Evolutionary conservation across 225 moss, liverwort and hornwort genomes (phyloP).

Genomic region (Bryoerythrophyllum caledonicum): DNA sequence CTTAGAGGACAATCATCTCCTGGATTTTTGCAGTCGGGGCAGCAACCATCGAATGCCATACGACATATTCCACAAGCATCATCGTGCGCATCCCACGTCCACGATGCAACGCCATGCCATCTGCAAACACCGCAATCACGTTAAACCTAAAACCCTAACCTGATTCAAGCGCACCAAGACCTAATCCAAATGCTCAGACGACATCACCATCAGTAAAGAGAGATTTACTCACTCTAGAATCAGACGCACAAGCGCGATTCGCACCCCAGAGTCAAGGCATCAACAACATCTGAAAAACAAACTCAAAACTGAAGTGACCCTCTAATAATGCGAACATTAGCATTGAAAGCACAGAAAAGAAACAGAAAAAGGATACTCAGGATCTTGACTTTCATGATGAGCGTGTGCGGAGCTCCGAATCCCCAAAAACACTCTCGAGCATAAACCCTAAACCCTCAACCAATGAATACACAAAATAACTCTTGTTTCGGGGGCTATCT

Average conservation of each 20-base stretch:
- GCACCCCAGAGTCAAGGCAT: constrained; percentile 17
- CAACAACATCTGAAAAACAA: background rate
- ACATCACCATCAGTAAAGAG: background rate
- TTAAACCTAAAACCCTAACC: too few species aligned
- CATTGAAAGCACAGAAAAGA: background rate
- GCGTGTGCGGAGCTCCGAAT: background rate
- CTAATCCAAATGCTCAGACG: background rate
- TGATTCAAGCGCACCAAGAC: background rate
- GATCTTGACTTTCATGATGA: constrained; percentile 67
- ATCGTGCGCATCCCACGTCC: constrained; percentile 90
- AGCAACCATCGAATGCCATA: constrained; percentile 87
- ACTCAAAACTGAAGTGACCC: background rate
- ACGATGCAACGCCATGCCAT: constrained; percentile 86
- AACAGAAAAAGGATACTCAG: constrained; percentile 56
- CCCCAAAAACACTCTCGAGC: background rate
- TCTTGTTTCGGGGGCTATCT: too few species aligned
- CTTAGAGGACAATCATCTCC: constrained; percentile 86
- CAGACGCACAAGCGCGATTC: constrained; percentile 11
- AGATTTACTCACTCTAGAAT: constrained; percentile 30
- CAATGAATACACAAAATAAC: too few species aligned
- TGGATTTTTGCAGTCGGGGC: constrained; percentile 82
- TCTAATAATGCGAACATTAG: background rate
- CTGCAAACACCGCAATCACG: constrained; percentile 32
- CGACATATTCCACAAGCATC: constrained; percentile 84
- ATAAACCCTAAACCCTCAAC: too few species aligned